A percentile compares a stretch with the other conserved stretches of the same genome.
Conservation (phyloP, 2,329 filamentous ascomycete species). For the Cladosporium sp. region DNA sequence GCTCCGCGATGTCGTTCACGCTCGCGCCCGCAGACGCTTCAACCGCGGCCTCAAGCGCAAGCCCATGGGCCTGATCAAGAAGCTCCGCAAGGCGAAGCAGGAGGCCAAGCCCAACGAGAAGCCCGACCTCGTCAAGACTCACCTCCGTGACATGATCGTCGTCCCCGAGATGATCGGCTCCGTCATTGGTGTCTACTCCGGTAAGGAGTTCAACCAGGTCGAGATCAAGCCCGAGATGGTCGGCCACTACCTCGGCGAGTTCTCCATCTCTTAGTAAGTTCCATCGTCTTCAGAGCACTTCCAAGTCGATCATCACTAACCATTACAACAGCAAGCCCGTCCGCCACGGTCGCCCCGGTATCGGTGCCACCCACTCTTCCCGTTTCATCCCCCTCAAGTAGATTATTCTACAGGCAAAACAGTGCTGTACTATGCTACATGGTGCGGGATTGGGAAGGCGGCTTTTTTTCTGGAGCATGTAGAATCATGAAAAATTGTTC, state of each 20-base stretch:
- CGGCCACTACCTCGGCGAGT: conserved; percentile 98
- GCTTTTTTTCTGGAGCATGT: conserved; percentile 12
- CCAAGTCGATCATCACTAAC: conserved; percentile 52
- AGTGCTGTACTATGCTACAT: conserved; percentile 3
- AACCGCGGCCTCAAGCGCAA: conserved; percentile 99
- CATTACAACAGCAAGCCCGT: conserved; percentile 76
- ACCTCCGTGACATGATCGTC: conserved; percentile 99
- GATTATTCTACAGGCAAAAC: conserved; percentile 11
- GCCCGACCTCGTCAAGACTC: conserved; percentile 98
- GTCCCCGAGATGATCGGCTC: conserved; percentile 99
- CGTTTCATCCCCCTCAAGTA: conserved; percentile 99
- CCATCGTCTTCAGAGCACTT: neutral
- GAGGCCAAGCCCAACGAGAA: conserved; percentile 99
- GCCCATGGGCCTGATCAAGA: conserved; percentile 99
- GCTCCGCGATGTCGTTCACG: conserved; percentile 99
- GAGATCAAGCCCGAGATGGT: conserved; percentile 99
- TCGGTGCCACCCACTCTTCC: conserved; percentile 99
- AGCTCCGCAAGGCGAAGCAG: conserved; percentile 99
- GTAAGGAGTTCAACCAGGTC: conserved; percentile 99
- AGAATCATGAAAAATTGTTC: conserved; percentile 11
- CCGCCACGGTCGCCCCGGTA: conserved; percentile 99
- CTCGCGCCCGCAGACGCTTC: conserved; percentile 96
- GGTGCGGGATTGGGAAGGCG: conserved; percentile 2
- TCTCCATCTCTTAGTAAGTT: conserved; percentile 99
- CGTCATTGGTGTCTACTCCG: conserved; percentile 98